Conservation (phyloP, 345 rosid genomes). For the Citrus unshiu region DNA sequence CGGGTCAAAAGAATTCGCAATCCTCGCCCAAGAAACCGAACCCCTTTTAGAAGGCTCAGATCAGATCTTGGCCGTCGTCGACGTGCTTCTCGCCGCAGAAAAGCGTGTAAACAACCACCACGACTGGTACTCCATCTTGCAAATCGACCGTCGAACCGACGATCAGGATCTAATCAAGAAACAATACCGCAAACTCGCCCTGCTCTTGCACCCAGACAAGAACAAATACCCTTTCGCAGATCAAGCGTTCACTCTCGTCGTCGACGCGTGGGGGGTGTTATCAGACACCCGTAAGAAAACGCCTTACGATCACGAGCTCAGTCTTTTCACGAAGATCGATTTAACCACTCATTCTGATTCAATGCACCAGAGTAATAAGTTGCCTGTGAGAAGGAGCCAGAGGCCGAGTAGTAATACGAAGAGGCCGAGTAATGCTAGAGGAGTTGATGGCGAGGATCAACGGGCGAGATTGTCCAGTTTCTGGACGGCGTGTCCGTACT, state of each 20-base stretch:
- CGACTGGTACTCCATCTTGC: constrained; percentile 86
- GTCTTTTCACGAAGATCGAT: constrained; percentile 57
- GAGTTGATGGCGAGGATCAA: not conserved
- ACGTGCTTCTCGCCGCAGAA: constrained; percentile 63
- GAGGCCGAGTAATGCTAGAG: not conserved
- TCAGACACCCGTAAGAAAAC: constrained; percentile 56
- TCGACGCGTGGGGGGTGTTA: constrained; percentile 78
- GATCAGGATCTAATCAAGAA: constrained; percentile 68
- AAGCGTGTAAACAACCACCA: constrained; percentile 56
- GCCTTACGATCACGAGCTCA: constrained; percentile 55
- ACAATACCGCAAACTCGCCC: constrained; percentile 79
- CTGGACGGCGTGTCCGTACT: constrained; percentile 95
- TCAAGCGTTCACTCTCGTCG: constrained; percentile 79
- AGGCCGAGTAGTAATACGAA: not conserved
- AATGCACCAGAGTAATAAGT: constrained; percentile 27
- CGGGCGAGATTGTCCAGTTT: constrained; percentile 46
- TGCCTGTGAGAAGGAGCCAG: constrained; percentile 43
- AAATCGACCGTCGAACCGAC: constrained; percentile 45
- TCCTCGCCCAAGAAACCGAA: constrained; percentile 77
- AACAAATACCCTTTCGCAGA: constrained; percentile 67
- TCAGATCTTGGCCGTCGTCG: constrained; percentile 83
- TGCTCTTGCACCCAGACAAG: constrained; percentile 90
- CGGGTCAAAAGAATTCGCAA: constrained; percentile 74
- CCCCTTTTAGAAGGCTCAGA: constrained; percentile 85
- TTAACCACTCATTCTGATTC: constrained; percentile 19